Percentiles rank a stretch among this genome's conserved stretches.
Conservation (phyloP, 163 green algal genomes). For the Chloromonas sp. region DNA sequence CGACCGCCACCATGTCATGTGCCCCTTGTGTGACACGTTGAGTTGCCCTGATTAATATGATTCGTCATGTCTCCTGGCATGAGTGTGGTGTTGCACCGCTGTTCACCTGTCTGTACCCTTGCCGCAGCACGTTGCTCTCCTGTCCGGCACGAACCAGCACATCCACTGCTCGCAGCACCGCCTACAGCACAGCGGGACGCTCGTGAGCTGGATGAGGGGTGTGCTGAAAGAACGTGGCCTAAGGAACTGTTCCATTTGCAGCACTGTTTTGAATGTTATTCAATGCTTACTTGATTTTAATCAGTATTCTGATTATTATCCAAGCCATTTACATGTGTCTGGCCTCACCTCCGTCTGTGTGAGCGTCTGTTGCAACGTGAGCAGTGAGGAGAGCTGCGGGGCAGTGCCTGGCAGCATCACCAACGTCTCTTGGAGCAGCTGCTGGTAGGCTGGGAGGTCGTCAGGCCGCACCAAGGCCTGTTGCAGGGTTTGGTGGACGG, state of each 20-base stretch:
- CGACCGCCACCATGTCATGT: no score
- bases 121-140: slow-evolving; percentile 30
- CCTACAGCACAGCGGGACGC: slow-evolving; percentile 10
- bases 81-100: no score
- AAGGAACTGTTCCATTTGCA: not conserved
- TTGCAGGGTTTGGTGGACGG: not conserved
- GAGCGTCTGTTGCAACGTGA: not conserved
- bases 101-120: slow-evolving; percentile 25
- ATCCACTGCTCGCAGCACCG: slow-evolving; percentile 35
- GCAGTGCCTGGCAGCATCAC: not conserved
- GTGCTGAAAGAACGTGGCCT: not conserved
- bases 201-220: not conserved
- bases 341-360: not conserved
- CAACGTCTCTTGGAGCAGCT: not conserved
- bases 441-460: not conserved
- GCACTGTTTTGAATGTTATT: not conserved
- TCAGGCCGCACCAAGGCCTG: not conserved
- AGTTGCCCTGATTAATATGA: no score
- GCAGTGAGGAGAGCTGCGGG: not conserved
- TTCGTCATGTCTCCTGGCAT: no score
- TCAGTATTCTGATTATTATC: not conserved
- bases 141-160: slow-evolving; percentile 17
- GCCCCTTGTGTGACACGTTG: no score
- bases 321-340: not conserved
- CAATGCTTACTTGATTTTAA: not conserved